phyloP scores from a whole-genome alignment of 1,284 basidiomycete species.

The Boletus mariae region DNA sequence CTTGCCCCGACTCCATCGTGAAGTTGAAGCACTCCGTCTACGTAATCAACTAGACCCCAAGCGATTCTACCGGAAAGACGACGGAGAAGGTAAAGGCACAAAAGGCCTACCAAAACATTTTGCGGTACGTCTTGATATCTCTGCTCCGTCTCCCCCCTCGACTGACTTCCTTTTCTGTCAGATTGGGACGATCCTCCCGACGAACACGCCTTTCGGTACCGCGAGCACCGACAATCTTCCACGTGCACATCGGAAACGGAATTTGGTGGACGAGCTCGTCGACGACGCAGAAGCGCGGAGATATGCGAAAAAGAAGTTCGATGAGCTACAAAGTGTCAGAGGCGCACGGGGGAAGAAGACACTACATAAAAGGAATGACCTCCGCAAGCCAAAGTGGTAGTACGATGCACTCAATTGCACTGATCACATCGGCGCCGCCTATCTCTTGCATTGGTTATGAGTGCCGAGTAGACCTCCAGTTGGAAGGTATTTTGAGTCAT shows the following conservation, averaged over 20 bases:
- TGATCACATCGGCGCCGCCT: conserved; percentile 8
- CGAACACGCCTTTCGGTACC: conserved; percentile 72
- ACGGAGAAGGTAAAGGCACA: conserved; percentile 80
- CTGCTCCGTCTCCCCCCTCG: conserved; percentile 1
- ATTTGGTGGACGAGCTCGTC: conserved; percentile 86
- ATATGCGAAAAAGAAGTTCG: conserved; percentile 94
- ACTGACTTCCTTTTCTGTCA: conserved; percentile 32
- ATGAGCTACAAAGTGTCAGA: conserved; percentile 72
- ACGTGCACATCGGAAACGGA: conserved; percentile 67
- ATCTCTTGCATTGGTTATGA: neutral
- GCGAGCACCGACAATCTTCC: conserved; percentile 69
- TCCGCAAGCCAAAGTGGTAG: conserved; percentile 69
- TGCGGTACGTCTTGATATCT: conserved; percentile 53
- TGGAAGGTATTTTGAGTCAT: neutral
- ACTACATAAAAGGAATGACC: conserved; percentile 61
- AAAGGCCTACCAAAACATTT: conserved; percentile 88
- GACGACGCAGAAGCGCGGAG: conserved; percentile 82
- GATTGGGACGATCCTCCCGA: conserved; percentile 86
- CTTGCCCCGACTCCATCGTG: conserved; percentile 80
- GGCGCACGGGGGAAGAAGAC: conserved; percentile 76
- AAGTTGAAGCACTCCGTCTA: conserved; percentile 90
- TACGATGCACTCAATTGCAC: conserved; percentile 14
- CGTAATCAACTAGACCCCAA: conserved; percentile 95
- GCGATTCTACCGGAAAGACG: conserved; percentile 86
- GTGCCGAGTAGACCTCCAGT: too few relatives aligned